Evolutionary conservation across 441 rosid genomes (phyloP).

Genomic region (Populus trichocarpa): DNA sequence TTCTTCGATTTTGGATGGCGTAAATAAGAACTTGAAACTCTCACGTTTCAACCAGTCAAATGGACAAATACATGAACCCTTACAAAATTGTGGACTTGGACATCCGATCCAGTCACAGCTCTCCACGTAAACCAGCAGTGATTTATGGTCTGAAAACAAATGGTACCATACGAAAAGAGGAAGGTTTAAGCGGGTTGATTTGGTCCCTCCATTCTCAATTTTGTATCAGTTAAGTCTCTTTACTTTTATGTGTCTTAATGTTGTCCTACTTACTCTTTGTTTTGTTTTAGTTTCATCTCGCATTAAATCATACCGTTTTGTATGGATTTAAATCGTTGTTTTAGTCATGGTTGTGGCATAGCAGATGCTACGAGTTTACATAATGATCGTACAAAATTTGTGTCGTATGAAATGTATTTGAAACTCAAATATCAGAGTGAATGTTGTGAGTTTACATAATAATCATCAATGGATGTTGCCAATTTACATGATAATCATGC

Average conservation of each 20-base stretch:
- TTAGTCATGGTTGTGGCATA: background rate
- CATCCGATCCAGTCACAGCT: conserved; percentile 10
- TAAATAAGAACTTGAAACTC: conserved; percentile 5
- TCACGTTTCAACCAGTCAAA: conserved; percentile 39
- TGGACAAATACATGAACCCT: conserved; percentile 24
- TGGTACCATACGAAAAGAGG: background rate
- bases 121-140: conserved; percentile 12
- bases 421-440: too few relatives aligned
- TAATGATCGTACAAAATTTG: too few relatives aligned
- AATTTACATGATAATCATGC: too few relatives aligned
- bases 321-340: background rate
- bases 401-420: too few relatives aligned
- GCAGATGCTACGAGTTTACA: too few relatives aligned
- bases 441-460: too few relatives aligned
- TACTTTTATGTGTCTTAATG: background rate
- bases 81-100: conserved; percentile 36
- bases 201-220: background rate
- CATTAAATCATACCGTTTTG: background rate
- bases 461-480: too few relatives aligned
- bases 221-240: background rate
- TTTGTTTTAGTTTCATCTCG: background rate
- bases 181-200: background rate
- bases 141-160: background rate
- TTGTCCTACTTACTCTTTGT: background rate
- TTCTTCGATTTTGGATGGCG: background rate